Evolutionary conservation across 345 rosid species (phyloP), one percentile per base, ranked within the genome.

Genomic region (Dimocarpus longan): DNA sequence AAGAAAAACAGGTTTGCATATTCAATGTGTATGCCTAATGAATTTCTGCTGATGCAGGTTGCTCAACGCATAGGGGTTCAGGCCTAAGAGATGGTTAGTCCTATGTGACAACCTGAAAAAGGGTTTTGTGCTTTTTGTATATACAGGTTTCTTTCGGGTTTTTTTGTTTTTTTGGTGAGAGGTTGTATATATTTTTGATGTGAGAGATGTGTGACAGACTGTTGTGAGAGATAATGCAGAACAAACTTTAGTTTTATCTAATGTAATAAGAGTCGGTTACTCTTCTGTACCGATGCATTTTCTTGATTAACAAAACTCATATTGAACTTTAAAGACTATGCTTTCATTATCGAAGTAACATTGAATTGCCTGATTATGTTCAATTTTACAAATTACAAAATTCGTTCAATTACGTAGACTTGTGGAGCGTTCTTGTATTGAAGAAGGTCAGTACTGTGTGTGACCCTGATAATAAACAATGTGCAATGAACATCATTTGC

Each of bases 51-150:
- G 68, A 68, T 73, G 85, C 89, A 94, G 98, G 90, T 91, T 76
- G 98, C 98, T 81, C 85, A 84, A 76, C 79, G 92, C 86, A 94
- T 91, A 76, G 98, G 98, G 63, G 93, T 94, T 68, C 80, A 82
- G 79, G 86, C 91, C 19, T 93, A 80, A 87, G 67, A 78, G 75
- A 74, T 6, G 57, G 43, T 44, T 0, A 52, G 65, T 74, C 66
- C 16, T 37, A 8, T 4, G 8, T 0, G n/a, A 15, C 60, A 78
- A 54, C 32, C 15, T 9, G 16, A 71, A 63, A 68, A 66, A 72
- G 16, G 62, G 39, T 28, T 67, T 69, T 28, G 15, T 57, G 19
- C 50, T 22, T 75, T 5, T 13, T 21, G 16, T 62, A 11, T 76
- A 79, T 80, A 83, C 82, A 82, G 84, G 46, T 82, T 57, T 12